Conservation (phyloP, 2,329 filamentous ascomycete species). For the Cryoendolithus antarcticus region DNA sequence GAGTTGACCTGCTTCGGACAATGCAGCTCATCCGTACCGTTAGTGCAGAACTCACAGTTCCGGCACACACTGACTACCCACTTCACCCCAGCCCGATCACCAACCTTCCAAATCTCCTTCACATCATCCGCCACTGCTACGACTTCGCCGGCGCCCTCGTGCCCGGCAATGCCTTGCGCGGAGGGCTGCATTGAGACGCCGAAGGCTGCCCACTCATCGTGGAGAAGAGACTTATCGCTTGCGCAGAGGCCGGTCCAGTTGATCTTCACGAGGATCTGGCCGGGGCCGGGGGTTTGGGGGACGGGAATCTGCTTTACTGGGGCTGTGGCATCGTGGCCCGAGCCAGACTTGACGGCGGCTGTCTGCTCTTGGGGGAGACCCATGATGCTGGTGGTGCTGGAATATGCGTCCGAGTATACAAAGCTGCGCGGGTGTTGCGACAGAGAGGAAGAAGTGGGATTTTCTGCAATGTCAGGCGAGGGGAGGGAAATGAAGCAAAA, state of each 20-base stretch:
- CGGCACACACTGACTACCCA: constrained; percentile 18
- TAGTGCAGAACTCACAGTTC: constrained; percentile 21
- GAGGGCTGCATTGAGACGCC: constrained; percentile 19
- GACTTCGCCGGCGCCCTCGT: constrained; percentile 21
- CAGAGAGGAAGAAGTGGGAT: too few species aligned
- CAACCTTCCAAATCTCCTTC: constrained; percentile 16
- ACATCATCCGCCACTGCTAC: constrained; percentile 16
- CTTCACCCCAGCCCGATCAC: constrained; percentile 24
- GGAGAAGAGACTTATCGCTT: constrained; percentile 24
- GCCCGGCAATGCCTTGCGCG: constrained; percentile 19
- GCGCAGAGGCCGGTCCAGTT: constrained; percentile 23
- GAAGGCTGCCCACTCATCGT: constrained; percentile 24
- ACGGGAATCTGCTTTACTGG: constrained; percentile 22
- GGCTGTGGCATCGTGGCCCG: constrained; percentile 15
- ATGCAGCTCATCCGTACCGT: constrained; percentile 25
- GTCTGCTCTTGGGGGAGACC: constrained; percentile 22
- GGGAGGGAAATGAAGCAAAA: too few species aligned
- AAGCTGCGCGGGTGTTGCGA: too few species aligned
- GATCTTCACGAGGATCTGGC: constrained; percentile 25
- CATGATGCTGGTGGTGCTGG: constrained; percentile 9
- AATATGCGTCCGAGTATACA: too few species aligned
- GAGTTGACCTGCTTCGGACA: constrained; percentile 25
- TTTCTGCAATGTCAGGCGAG: too few species aligned
- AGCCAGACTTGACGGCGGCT: constrained; percentile 25
- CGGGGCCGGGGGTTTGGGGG: constrained; percentile 18